A percentile compares a stretch with the other conserved stretches of the same genome.
These are phyloP conservation scores for Candida endomychidarum DNA, from an alignment of 805 yeast species.

Conservation along the genomic window DNA sequence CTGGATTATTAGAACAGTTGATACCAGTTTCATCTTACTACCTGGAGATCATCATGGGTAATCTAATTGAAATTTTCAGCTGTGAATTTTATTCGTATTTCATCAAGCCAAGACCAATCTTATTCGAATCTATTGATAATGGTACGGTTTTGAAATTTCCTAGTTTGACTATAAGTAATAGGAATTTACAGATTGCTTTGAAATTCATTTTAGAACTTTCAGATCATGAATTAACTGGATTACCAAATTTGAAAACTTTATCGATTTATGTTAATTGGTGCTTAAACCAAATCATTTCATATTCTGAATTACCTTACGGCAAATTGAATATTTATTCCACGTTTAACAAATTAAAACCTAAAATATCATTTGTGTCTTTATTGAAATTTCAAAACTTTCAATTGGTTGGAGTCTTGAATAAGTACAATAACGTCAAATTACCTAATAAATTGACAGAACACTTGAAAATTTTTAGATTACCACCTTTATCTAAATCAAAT, in stretches of 20 bases:
- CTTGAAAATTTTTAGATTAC: slow-evolving; percentile 7
- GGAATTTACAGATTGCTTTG: slow-evolving; percentile 15
- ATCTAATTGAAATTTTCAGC: slow-evolving; percentile 2
- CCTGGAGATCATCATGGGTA: neutral
- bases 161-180: slow-evolving; percentile 7
- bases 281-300: slow-evolving; percentile 13
- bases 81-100: neutral
- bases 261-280: slow-evolving; percentile 12
- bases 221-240: slow-evolving; percentile 20
- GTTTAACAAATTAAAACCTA: slow-evolving; percentile 22
- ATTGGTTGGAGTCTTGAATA: neutral
- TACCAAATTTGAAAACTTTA: slow-evolving; percentile 13
- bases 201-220: slow-evolving; percentile 22
- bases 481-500: slow-evolving; percentile 13
- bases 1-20: neutral
- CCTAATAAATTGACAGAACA: neutral
- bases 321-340: slow-evolving; percentile 17
- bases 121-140: slow-evolving; percentile 1
- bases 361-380: slow-evolving; percentile 21
- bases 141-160: neutral
- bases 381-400: slow-evolving; percentile 10
- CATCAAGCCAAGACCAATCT: neutral
- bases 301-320: slow-evolving; percentile 14
- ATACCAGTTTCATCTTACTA: neutral
- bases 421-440: neutral